Conservation (phyloP, 805 yeast genomes). For the Clavispora fructus region DNA sequence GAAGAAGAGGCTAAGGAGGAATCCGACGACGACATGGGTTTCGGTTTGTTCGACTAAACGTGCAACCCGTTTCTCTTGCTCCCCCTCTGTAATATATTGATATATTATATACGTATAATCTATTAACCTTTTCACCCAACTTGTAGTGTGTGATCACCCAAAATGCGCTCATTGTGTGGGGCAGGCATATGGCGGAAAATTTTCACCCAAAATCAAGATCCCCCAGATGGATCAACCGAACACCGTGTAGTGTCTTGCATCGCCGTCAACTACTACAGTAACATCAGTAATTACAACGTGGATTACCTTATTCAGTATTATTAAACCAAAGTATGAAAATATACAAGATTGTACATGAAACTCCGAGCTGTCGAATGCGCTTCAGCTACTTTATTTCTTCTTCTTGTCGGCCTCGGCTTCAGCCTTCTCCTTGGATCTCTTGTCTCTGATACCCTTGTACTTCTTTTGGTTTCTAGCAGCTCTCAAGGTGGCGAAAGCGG, state of each 20-base stretch:
- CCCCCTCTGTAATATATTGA: conserved; percentile 2
- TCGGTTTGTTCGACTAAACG: conserved; percentile 41
- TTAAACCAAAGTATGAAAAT: conserved; percentile 14
- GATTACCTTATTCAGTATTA: conserved; percentile 9
- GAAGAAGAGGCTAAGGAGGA: conserved; percentile 26
- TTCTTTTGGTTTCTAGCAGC: conserved; percentile 91
- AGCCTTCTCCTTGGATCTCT: conserved; percentile 95
- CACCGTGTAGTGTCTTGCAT: too few species aligned
- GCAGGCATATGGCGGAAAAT: not conserved
- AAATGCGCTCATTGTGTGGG: not conserved
- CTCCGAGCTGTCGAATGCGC: not conserved
- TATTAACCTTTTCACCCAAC: not conserved
- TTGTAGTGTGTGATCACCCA: not conserved
- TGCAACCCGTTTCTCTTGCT: not conserved
- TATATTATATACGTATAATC: not conserved
- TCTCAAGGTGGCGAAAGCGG: conserved; percentile 94
- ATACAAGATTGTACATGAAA: conserved; percentile 8
- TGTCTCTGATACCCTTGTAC: conserved; percentile 93
- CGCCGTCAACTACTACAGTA: too few species aligned
- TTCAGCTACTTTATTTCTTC: conserved; percentile 64
- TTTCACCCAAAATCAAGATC: too few species aligned
- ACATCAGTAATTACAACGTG: not conserved
- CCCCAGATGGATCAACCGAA: too few species aligned
- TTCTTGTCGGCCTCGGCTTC: conserved; percentile 98
- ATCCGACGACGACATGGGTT: conserved; percentile 39